These are phyloP conservation scores for Emergomyces pasteurianus DNA, from an alignment of 2,329 filamentous ascomycete species.

Conservation along the genomic window DNA sequence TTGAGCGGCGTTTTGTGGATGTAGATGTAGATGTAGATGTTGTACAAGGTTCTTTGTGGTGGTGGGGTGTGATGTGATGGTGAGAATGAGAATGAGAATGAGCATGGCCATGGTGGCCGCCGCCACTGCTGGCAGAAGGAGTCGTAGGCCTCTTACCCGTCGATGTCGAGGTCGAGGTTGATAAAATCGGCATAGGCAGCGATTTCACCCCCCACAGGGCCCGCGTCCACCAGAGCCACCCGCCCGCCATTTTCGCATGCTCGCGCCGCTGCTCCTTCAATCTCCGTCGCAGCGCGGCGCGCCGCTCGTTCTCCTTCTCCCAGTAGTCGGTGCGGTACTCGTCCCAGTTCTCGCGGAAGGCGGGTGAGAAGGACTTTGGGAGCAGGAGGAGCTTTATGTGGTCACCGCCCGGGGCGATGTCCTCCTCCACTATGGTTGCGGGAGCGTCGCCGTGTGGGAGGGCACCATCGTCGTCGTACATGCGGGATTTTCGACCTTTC, in stretches of 20 bases:
- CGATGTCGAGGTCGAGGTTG: not conserved
- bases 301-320: constrained; percentile 89
- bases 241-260: constrained; percentile 51
- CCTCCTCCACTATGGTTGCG: constrained; percentile 56
- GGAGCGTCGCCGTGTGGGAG: not conserved
- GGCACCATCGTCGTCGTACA: not conserved
- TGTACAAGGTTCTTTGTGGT: constrained; percentile 14
- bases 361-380: constrained; percentile 87
- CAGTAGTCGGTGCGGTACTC: constrained; percentile 89
- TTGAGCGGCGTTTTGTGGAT: constrained; percentile 5
- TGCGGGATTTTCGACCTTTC: not conserved
- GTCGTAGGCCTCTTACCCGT: not conserved
- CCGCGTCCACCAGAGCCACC: constrained; percentile 79
- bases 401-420: constrained; percentile 79
- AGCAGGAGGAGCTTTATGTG: constrained; percentile 82
- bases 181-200: not conserved
- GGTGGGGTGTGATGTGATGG: constrained; percentile 18
- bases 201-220: constrained; percentile 41
- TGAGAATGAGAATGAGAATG: constrained; percentile 10
- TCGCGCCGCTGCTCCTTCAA: constrained; percentile 57
- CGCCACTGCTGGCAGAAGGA: not conserved
- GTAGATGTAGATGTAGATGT: constrained; percentile 3
- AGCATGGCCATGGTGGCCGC: not conserved
- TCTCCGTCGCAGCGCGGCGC: constrained; percentile 58
- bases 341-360: constrained; percentile 96